Evolutionary conservation across 2,329 filamentous ascomycete genomes (phyloP).

Genomic region (Dactylella cylindrospora): DNA sequence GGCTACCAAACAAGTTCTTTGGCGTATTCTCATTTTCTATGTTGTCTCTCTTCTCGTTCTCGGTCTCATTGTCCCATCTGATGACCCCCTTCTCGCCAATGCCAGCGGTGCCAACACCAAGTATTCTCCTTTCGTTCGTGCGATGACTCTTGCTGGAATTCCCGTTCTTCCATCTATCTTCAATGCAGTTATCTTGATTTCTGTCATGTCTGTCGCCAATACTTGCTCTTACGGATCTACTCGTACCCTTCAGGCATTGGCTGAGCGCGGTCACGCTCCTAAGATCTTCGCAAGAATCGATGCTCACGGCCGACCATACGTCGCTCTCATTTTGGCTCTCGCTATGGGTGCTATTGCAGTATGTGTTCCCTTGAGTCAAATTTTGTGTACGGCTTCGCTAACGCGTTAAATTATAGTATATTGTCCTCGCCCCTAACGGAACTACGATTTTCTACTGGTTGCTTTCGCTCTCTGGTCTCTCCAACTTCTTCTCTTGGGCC

Average conservation of each 20-base stretch:
- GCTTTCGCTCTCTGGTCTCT: slow-evolving; percentile 64
- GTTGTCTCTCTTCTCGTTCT: slow-evolving; percentile 54
- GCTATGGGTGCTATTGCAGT: too few species aligned
- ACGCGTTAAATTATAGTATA: too few species aligned
- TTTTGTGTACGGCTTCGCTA: too few species aligned
- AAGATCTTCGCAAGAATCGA: slow-evolving; percentile 56
- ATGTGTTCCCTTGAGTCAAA: too few species aligned
- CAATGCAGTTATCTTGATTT: slow-evolving; percentile 59
- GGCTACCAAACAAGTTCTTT: slow-evolving; percentile 56
- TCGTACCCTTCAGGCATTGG: slow-evolving; percentile 61
- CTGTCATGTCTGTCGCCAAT: slow-evolving; percentile 59
- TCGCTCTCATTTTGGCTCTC: slow-evolving; percentile 53
- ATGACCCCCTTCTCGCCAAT: slow-evolving; percentile 48
- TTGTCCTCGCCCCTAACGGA: slow-evolving; percentile 52
- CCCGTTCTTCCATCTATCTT: slow-evolving; percentile 58
- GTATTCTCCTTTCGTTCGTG: slow-evolving; percentile 57
- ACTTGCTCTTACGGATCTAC: slow-evolving; percentile 60
- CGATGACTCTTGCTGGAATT: slow-evolving; percentile 58
- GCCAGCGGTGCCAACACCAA: slow-evolving; percentile 49
- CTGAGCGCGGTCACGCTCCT: slow-evolving; percentile 55
- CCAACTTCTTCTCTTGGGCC: slow-evolving; percentile 67
- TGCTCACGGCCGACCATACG: slow-evolving; percentile 55
- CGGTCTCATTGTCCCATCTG: slow-evolving; percentile 54
- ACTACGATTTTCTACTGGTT: slow-evolving; percentile 65
- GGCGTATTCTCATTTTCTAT: slow-evolving; percentile 57